Evolutionary conservation across 345 rosid genomes (phyloP), one percentile per base, ranked within the genome.

Genomic region (Toxicodendron radicans): DNA sequence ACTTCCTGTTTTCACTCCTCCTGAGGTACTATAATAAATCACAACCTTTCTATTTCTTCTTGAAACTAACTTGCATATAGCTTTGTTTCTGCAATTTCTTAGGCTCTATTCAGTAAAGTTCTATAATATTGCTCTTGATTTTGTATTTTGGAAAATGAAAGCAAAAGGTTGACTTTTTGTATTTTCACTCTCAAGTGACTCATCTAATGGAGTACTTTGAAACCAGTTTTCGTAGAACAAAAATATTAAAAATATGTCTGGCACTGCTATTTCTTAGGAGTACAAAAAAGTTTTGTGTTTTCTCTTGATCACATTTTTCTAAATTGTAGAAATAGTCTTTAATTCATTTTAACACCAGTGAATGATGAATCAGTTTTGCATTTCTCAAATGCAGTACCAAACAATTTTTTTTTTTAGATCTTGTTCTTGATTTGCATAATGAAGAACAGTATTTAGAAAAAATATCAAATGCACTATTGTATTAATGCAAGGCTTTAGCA

Each of bases 1-100:
- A 41, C 87, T 92, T 76, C 97, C 94, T 3, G 85, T 76, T 5
- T 94, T 85, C 76, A 87, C 82, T 64, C 95, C 99, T 5, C 97
- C 97, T 9, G 57, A 88, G 97, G 99, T 91, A 84, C 16, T 60
- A 10, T 51, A 51, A 51, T 51, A 18, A 51, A 51, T 51, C 54
- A 51, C 54, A 16, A 51, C 54, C n/a, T 18, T 51, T 2, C 54
- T 38, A 51, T 51, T 51, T 51, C 54, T 6, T 3, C 6, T 13
- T 5, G 18, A 35, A 35, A 35, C 6, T 35, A 3, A 6, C 5
- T 2, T 3, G 38, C 5, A 2, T 12, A 13, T 49, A 49, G 17
- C 53, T 49, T 49, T 27, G 17, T 49, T 49, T 16, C 17, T 49
- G 17, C 16, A 49, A 46, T 49, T 49, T 49, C 17, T 49, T 11